Conservation (phyloP, 768 basidiomycete genomes). For the Suillus weaverae region DNA sequence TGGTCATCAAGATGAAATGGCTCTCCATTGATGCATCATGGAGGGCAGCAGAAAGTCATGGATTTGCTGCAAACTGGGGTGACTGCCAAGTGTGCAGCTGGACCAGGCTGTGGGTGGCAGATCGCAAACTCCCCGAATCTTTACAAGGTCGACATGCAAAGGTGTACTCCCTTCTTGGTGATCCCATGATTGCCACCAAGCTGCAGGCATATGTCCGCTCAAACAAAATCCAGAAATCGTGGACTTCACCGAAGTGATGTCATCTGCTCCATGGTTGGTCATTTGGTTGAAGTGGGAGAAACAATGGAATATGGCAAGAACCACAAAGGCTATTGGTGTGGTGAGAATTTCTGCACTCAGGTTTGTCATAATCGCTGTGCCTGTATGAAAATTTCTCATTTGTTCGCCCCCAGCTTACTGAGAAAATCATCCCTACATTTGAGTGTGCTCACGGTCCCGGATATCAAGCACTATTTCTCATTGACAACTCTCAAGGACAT, state of each 20-base stretch:
- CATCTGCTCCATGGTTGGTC: constrained; percentile 36
- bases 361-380: constrained; percentile 23
- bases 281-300: constrained; percentile 33
- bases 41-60: constrained; percentile 22
- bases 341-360: constrained; percentile 36
- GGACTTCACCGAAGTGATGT: constrained; percentile 39
- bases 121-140: constrained; percentile 4
- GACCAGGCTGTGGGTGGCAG: constrained; percentile 16
- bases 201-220: constrained; percentile 6
- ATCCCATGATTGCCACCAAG: constrained; percentile 5
- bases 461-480: too few relatives aligned
- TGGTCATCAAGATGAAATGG: constrained; percentile 30
- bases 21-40: constrained; percentile 24
- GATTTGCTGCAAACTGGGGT: constrained; percentile 35
- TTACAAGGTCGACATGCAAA: constrained; percentile 5
- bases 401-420: not conserved
- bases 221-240: constrained; percentile 29
- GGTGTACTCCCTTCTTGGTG: constrained; percentile 4
- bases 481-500: too few relatives aligned
- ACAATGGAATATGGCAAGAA: constrained; percentile 44
- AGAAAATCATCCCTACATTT: too few relatives aligned
- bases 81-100: constrained; percentile 25
- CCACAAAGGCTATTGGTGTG: constrained; percentile 41
- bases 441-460: too few relatives aligned
- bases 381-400: not conserved